These are phyloP conservation scores for Kwoniella europaea DNA, from an alignment of 768 basidiomycete species.

Conservation along the genomic window DNA sequence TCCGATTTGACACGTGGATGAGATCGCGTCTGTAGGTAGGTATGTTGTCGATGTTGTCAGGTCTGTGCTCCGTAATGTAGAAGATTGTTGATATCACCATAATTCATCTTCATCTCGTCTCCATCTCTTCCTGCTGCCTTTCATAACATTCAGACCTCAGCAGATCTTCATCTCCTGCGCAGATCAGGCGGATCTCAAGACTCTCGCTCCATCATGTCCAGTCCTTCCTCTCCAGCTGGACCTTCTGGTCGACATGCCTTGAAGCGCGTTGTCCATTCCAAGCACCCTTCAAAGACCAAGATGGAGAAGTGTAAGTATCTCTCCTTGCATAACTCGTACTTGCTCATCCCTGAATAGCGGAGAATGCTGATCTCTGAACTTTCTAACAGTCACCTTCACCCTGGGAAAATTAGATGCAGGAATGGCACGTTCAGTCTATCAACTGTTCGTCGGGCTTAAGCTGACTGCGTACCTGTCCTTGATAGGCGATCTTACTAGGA, in stretches of 20 bases:
- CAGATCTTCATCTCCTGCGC: too few species aligned
- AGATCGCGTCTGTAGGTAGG: slow-evolving; percentile 11
- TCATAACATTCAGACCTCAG: too few species aligned
- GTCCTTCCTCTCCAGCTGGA: slow-evolving; percentile 11
- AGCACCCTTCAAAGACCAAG: slow-evolving; percentile 27
- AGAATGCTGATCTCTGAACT: slow-evolving; percentile 13
- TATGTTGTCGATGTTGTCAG: slow-evolving; percentile 2
- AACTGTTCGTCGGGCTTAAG: too few species aligned
- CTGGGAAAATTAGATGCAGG: slow-evolving; percentile 87
- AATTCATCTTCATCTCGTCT: too few species aligned
- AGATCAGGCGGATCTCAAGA: not conserved
- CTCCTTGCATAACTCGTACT: not conserved
- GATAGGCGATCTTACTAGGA: slow-evolving; percentile 74
- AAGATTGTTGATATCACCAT: not conserved
- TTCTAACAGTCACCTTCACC: slow-evolving; percentile 66
- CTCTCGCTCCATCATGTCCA: slow-evolving; percentile 11
- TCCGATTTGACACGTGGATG: not conserved
- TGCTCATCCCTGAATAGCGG: too few species aligned
- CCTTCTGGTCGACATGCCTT: slow-evolving; percentile 19
- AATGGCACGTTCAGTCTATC: too few species aligned
- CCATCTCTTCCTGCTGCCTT: too few species aligned
- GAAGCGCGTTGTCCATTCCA: slow-evolving; percentile 1
- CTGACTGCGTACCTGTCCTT: too few species aligned
- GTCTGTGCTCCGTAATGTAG: not conserved
- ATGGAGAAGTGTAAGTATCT: slow-evolving; percentile 51